Percentiles rank a stretch among this genome's conserved stretches.
Evolutionary conservation across 208 protist genomes (phyloP).

Genomic region (Leishmania turanica): DNA sequence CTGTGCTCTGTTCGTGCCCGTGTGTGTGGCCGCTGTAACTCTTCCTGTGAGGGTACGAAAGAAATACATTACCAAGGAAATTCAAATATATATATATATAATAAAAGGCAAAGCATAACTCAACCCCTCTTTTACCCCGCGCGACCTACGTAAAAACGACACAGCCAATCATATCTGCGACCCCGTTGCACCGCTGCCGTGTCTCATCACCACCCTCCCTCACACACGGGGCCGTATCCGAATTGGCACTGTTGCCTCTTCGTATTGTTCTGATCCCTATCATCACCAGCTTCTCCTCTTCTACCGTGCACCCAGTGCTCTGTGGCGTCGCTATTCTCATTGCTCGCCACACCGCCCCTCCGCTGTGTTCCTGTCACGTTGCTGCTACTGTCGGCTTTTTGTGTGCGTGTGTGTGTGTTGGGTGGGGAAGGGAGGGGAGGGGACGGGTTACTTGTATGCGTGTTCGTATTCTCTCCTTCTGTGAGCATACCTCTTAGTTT

Average conservation of each 20-base stretch:
- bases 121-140: neutral
- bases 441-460: neutral
- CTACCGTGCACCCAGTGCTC: neutral
- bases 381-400: neutral
- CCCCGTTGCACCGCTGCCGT: neutral
- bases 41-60: neutral
- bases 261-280: neutral
- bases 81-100: too few relatives aligned
- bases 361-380: neutral
- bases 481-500: neutral
- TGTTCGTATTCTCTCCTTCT: neutral
- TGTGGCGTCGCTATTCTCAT: neutral
- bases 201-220: neutral
- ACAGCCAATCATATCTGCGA: neutral
- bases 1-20: neutral
- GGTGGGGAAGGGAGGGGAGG: too few relatives aligned
- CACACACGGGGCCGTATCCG: neutral
- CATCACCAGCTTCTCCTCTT: neutral
- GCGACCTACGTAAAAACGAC: neutral
- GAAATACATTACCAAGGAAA: neutral
- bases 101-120: neutral
- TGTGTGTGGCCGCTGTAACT: neutral
- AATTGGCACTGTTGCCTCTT: neutral
- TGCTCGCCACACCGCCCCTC: neutral
- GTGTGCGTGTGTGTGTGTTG: too few relatives aligned